Percentiles rank a stretch among this genome's conserved stretches.
phyloP scores from a whole-genome alignment of 2,329 filamentous ascomycete genomes.

The Pestalotiopsis sp. region DNA sequence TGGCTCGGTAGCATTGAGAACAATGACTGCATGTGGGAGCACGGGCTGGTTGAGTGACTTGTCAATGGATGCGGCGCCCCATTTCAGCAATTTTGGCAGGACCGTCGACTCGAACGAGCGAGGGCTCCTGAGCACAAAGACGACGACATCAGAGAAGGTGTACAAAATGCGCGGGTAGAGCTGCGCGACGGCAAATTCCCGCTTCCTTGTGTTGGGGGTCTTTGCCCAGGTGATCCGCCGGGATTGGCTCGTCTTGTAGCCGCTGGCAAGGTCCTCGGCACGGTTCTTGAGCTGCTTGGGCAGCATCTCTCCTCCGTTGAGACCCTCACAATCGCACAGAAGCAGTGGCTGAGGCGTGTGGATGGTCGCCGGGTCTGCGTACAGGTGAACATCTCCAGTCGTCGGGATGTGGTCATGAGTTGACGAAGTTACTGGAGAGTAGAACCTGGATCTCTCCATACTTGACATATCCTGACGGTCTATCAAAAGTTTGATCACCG shows the following conservation, averaged over 20 bases:
- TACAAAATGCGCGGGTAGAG: conserved; percentile 49
- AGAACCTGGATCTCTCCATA: conserved; percentile 32
- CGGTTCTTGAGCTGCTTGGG: conserved; percentile 32
- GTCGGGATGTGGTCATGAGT: conserved; percentile 45
- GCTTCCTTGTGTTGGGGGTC: conserved; percentile 33
- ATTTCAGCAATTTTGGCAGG: conserved; percentile 47
- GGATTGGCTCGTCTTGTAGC: conserved; percentile 22
- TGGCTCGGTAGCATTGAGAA: conserved; percentile 48
- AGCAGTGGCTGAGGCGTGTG: conserved; percentile 43
- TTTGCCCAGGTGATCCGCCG: conserved; percentile 37
- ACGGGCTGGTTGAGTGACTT: conserved; percentile 58
- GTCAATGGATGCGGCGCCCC: conserved; percentile 54
- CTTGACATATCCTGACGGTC: conserved; percentile 34
- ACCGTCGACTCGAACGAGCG: conserved; percentile 43
- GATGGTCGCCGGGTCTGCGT: conserved; percentile 48
- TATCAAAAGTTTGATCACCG: conserved; percentile 51
- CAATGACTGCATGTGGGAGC: conserved; percentile 57
- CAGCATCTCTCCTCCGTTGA: conserved; percentile 49
- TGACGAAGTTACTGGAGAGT: conserved; percentile 48
- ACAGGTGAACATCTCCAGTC: conserved; percentile 55
- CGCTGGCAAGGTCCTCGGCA: conserved; percentile 19
- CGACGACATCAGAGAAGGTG: conserved; percentile 48
- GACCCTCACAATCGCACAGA: conserved; percentile 55
- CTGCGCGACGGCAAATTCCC: conserved; percentile 41
- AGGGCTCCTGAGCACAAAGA: conserved; percentile 45